A percentile compares a stretch with the other conserved stretches of the same genome.
Conservation (phyloP, 2,329 filamentous ascomycete genomes). For the Sporothrix inflata region DNA sequence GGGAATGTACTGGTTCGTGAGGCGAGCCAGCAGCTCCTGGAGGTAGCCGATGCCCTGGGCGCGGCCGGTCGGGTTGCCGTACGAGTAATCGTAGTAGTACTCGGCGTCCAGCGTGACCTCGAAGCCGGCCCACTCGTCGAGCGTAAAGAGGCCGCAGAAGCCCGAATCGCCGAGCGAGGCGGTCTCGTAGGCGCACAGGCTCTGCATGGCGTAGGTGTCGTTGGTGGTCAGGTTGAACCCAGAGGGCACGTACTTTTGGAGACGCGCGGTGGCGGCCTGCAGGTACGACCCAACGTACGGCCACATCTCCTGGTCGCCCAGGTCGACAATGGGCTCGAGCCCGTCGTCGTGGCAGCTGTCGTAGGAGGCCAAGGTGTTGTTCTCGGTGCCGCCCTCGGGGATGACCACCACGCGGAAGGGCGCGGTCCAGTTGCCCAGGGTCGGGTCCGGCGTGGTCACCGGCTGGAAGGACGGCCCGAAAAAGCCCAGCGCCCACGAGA, state of each 20-base stretch:
- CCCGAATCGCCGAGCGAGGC: slow-evolving; percentile 53
- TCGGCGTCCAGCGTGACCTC: slow-evolving; percentile 57
- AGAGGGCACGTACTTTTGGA: slow-evolving; percentile 51
- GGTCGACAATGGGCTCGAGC: slow-evolving; percentile 40
- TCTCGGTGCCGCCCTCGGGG: slow-evolving; percentile 53
- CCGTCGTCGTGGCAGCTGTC: slow-evolving; percentile 52
- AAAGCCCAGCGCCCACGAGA: slow-evolving; percentile 57
- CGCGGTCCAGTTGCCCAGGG: slow-evolving; percentile 45
- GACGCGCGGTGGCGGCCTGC: slow-evolving; percentile 47
- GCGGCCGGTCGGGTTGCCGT: slow-evolving; percentile 54
- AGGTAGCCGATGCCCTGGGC: slow-evolving; percentile 58
- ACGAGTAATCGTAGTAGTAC: slow-evolving; percentile 53
- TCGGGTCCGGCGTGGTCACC: slow-evolving; percentile 41
- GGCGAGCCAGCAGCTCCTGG: slow-evolving; percentile 54
- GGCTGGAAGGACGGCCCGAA: slow-evolving; percentile 52
- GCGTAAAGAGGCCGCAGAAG: slow-evolving; percentile 58
- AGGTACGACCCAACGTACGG: slow-evolving; percentile 53
- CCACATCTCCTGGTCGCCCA: slow-evolving; percentile 48
- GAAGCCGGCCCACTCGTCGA: slow-evolving; percentile 63
- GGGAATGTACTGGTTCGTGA: slow-evolving; percentile 51
- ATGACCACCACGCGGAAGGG: slow-evolving; percentile 55
- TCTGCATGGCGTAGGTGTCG: slow-evolving; percentile 57
- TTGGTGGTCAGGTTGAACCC: slow-evolving; percentile 53
- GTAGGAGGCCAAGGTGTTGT: slow-evolving; percentile 58
- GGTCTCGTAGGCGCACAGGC: slow-evolving; percentile 58